A percentile compares a stretch with the other conserved stretches of the same genome.
Evolutionary conservation across 768 basidiomycete genomes (phyloP).

Genomic region (Tulasnella sp.): DNA sequence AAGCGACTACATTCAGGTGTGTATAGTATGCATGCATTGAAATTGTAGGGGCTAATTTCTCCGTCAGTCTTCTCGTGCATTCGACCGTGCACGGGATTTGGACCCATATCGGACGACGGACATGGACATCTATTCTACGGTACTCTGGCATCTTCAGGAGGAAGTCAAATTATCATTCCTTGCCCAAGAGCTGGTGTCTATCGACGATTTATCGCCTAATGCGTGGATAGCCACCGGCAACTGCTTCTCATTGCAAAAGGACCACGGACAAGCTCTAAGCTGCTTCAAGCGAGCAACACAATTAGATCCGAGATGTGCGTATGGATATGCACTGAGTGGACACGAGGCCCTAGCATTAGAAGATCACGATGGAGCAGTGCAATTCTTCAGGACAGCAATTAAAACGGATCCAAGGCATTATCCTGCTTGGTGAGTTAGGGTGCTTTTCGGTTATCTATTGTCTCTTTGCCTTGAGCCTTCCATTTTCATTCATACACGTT

Average conservation of each 20-base stretch:
- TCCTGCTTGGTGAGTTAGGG: conserved; percentile 78
- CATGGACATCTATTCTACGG: conserved; percentile 94
- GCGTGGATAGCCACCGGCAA: conserved; percentile 98
- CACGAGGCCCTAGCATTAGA: conserved; percentile 90
- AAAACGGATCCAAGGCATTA: conserved; percentile 88
- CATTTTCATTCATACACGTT: conserved; percentile 4
- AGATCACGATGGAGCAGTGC: conserved; percentile 82
- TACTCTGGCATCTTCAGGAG: conserved; percentile 86
- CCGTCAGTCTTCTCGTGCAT: conserved; percentile 75
- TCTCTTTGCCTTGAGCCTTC: conserved; percentile 1
- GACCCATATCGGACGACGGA: conserved; percentile 85
- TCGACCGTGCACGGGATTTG: conserved; percentile 61
- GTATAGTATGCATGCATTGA: conserved; percentile 23
- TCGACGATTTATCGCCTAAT: conserved; percentile 68
- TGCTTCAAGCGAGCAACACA: conserved; percentile 89
- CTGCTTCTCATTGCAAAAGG: conserved; percentile 87
- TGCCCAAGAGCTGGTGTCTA: conserved; percentile 80
- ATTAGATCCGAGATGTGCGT: conserved; percentile 80
- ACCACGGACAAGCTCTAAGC: conserved; percentile 81
- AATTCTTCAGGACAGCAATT: conserved; percentile 84
- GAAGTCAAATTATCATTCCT: conserved; percentile 79
- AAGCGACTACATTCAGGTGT: conserved; percentile 75
- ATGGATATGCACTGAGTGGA: conserved; percentile 91
- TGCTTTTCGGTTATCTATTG: conserved; percentile 1
- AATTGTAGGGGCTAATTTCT: conserved; percentile 10